Conservation (phyloP, 306 rosid genomes). For the Neltuma alba region DNA sequence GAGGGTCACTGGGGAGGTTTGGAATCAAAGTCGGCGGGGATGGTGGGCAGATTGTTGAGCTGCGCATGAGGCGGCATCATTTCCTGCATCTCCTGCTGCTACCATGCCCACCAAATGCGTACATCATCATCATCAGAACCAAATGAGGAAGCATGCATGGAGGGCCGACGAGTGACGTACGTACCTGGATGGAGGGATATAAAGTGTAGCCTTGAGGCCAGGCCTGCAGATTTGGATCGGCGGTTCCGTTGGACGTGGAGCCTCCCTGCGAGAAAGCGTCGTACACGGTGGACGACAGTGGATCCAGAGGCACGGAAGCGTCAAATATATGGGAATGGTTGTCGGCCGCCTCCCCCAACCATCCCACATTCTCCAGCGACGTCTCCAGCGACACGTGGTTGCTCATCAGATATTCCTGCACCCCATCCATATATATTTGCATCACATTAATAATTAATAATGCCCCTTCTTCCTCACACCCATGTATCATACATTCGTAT, state of each 20-base stretch:
- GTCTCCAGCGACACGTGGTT: constrained; percentile 24
- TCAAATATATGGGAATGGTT: constrained; percentile 57
- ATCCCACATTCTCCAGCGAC: constrained; percentile 57
- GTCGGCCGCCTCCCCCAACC: constrained; percentile 61
- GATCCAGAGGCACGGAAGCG: constrained; percentile 56
- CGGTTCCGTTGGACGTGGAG: constrained; percentile 45
- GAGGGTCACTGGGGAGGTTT: background rate
- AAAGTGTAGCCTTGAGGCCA: constrained; percentile 65
- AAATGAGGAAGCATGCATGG: too few relatives aligned
- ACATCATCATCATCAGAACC: too few relatives aligned
- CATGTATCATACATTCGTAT: background rate
- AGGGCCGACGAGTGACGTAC: too few relatives aligned
- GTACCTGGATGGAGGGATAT: constrained; percentile 38
- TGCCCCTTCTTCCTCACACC: too few relatives aligned
- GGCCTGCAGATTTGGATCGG: constrained; percentile 47
- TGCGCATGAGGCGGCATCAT: background rate
- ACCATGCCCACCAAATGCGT: background rate
- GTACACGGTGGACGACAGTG: constrained; percentile 51
- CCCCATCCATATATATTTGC: constrained; percentile 1
- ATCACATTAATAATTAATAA: too few relatives aligned
- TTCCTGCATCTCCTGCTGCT: background rate
- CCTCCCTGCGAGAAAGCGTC: constrained; percentile 80
- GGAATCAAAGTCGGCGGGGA: background rate
- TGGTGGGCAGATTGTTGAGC: background rate
- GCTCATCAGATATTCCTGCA: constrained; percentile 2